These are phyloP conservation scores for Phaffomyces opuntiae DNA, from an alignment of 805 yeast genomes.

Conservation along the genomic window DNA sequence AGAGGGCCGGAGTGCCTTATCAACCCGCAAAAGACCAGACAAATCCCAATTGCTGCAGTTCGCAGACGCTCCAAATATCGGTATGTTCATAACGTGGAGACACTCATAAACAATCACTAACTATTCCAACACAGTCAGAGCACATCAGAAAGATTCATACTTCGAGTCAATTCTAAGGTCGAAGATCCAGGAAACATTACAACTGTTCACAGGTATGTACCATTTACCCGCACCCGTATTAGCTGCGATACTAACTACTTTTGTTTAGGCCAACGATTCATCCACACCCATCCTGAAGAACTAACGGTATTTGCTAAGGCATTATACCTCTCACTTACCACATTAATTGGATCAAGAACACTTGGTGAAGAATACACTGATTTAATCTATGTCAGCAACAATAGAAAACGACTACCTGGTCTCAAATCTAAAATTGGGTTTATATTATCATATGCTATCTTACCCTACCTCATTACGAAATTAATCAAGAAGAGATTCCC, in stretches of 20 bases:
- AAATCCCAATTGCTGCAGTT: constrained; percentile 37
- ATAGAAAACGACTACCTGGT: constrained; percentile 45
- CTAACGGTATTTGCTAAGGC: constrained; percentile 51
- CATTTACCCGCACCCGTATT: too few relatives aligned
- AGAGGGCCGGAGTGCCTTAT: too few relatives aligned
- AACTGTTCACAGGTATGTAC: constrained; percentile 32
- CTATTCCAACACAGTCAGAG: constrained; percentile 46
- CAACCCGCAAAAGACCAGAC: too few relatives aligned
- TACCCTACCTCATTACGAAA: constrained; percentile 49
- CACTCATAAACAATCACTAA: not conserved
- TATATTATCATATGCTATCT: constrained; percentile 48
- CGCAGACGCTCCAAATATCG: constrained; percentile 85
- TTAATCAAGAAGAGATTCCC: constrained; percentile 11
- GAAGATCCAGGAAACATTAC: constrained; percentile 51
- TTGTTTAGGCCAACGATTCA: constrained; percentile 43
- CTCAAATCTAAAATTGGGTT: constrained; percentile 46
- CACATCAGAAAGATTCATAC: constrained; percentile 84
- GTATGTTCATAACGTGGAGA: constrained; percentile 31
- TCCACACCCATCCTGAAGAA: constrained; percentile 57
- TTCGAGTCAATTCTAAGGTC: constrained; percentile 48
- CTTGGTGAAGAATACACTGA: constrained; percentile 95
- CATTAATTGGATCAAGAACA: constrained; percentile 69
- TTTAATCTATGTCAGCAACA: constrained; percentile 51
- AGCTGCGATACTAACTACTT: too few relatives aligned
- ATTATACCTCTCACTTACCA: constrained; percentile 67